These are phyloP conservation scores for Phytopythium kandeliae DNA, from an alignment of 352 stramenopile genomes.

Conservation along the genomic window DNA sequence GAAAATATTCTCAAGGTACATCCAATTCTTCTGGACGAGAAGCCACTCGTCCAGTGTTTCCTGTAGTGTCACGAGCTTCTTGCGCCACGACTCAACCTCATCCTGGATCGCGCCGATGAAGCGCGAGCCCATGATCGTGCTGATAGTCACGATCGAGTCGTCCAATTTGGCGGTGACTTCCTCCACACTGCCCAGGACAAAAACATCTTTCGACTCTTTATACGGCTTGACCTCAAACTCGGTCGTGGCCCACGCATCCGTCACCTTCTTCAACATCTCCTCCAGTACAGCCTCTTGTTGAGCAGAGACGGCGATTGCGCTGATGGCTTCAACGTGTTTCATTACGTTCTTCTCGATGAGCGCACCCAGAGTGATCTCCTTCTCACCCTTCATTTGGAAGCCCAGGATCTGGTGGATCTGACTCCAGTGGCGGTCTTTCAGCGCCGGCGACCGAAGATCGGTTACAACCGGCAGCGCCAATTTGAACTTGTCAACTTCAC, in stretches of 20 bases:
- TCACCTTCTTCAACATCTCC: constrained; percentile 93
- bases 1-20: constrained; percentile 88
- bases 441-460: constrained; percentile 52
- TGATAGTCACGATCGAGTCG: constrained; percentile 92
- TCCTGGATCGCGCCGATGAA: constrained; percentile 90
- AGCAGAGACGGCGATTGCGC: constrained; percentile 72
- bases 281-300: constrained; percentile 91
- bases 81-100: constrained; percentile 86
- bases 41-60: constrained; percentile 88
- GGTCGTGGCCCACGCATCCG: constrained; percentile 77
- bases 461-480: constrained; percentile 74
- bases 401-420: constrained; percentile 77
- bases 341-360: constrained; percentile 88
- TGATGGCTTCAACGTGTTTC: constrained; percentile 84
- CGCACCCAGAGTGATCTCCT: constrained; percentile 73
- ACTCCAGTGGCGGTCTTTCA: constrained; percentile 75
- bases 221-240: constrained; percentile 92
- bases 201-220: constrained; percentile 93
- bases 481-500: constrained; percentile 89
- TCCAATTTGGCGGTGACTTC: constrained; percentile 89
- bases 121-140: constrained; percentile 88
- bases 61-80: constrained; percentile 77
- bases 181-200: constrained; percentile 89
- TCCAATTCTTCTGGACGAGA: constrained; percentile 86
- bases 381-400: constrained; percentile 84